Conservation (phyloP, 2,329 filamentous ascomycete species). For the Diaporthe velutina region DNA sequence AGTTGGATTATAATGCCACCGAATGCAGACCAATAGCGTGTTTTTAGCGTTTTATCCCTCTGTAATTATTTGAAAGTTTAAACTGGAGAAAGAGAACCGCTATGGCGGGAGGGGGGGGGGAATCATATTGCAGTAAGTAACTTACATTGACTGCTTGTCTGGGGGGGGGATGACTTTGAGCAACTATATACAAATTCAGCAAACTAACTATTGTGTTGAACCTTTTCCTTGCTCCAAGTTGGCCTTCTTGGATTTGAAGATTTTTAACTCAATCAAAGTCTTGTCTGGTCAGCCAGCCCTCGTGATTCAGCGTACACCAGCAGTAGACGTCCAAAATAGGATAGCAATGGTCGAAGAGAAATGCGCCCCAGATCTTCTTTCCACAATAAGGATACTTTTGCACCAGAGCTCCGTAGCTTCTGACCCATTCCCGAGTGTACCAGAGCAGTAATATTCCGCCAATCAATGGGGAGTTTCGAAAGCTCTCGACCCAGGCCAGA, state of each 20-base stretch:
- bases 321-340: neutral
- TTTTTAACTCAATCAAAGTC: neutral
- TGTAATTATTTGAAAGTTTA: neutral
- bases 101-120: neutral
- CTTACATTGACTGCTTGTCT: neutral
- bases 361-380: conserved; percentile 3
- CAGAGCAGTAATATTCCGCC: neutral
- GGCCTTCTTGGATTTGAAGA: too few relatives aligned
- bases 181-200: too few relatives aligned
- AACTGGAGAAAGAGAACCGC: neutral
- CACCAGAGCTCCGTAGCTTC: neutral
- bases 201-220: too few relatives aligned
- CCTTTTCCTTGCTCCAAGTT: too few relatives aligned
- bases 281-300: neutral
- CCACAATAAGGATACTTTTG: neutral
- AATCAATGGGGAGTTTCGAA: neutral
- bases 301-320: neutral
- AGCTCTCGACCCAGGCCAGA: conserved; percentile 1
- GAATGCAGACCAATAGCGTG: neutral
- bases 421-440: neutral
- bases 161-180: too few relatives aligned
- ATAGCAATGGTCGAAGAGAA: conserved; percentile 22
- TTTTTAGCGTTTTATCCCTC: neutral
- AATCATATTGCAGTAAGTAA: too few relatives aligned
- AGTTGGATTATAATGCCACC: neutral